phyloP scores from a whole-genome alignment of 208 protist genomes.

The Trypanosoma rangeli region DNA sequence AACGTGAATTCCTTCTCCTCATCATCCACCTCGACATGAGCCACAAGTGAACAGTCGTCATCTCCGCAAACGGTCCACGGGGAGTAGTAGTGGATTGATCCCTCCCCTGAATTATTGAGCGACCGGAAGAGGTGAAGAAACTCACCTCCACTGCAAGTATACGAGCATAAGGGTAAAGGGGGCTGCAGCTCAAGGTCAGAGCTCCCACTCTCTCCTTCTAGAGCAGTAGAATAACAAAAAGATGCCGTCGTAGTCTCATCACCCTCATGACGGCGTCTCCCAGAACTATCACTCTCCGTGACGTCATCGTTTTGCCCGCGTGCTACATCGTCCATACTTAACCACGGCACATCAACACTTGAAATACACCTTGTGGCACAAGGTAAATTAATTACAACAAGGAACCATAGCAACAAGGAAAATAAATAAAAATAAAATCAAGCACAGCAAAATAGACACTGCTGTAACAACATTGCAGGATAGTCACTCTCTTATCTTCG shows the following conservation, averaged over 20 bases:
- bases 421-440: neutral
- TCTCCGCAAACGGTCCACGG: conserved; percentile 11
- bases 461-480: too few species aligned
- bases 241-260: neutral
- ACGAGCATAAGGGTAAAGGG: conserved; percentile 11
- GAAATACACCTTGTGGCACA: neutral
- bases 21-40: conserved; percentile 29
- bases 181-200: conserved; percentile 12
- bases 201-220: conserved; percentile 3
- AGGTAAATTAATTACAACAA: neutral
- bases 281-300: neutral
- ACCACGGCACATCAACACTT: neutral
- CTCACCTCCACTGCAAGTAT: conserved; percentile 10
- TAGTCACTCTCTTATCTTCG: too few species aligned
- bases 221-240: neutral
- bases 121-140: conserved; percentile 25
- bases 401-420: conserved; percentile 3
- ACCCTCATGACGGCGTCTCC: neutral
- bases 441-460: neutral
- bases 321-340: neutral
- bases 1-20: conserved; percentile 24
- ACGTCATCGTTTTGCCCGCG: neutral
- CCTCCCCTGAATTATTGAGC: neutral
- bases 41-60: conserved; percentile 21
- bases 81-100: conserved; percentile 23